A percentile compares a stretch with the other conserved stretches of the same genome.
These are phyloP conservation scores for Prunus mume DNA, from an alignment of 306 rosid genomes.

Conservation along the genomic window DNA sequence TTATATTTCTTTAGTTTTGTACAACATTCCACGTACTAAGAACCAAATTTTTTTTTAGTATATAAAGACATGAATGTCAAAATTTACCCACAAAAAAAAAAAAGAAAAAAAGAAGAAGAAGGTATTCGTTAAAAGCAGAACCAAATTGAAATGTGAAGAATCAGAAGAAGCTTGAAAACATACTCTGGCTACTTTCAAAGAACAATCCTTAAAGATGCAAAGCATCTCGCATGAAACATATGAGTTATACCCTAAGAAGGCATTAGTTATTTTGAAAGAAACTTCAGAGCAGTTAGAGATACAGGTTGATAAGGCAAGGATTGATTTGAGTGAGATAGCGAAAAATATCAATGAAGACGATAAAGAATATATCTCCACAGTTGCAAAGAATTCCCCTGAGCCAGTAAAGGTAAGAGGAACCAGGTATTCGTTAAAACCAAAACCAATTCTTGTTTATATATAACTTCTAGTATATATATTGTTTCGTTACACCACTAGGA, in stretches of 20 bases:
- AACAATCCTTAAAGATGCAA: conserved; percentile 74
- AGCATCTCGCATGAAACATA: conserved; percentile 78
- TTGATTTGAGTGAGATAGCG: conserved; percentile 56
- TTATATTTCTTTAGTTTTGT: too few species aligned
- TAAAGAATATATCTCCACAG: conserved; percentile 59
- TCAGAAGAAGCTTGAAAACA: conserved; percentile 80
- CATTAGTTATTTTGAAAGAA: conserved; percentile 63
- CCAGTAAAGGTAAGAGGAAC: conserved; percentile 50
- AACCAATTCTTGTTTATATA: too few species aligned
- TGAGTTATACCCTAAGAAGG: conserved; percentile 66
- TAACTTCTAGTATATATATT: too few species aligned
- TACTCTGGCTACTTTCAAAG: conserved; percentile 66
- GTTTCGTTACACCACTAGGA: too few species aligned
- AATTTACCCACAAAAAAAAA: too few species aligned
- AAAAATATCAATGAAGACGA: conserved; percentile 69
- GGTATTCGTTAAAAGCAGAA: too few species aligned
- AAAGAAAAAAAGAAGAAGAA: too few species aligned
- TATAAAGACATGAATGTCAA: too few species aligned
- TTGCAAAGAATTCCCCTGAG: conserved; percentile 71
- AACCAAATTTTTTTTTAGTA: too few species aligned
- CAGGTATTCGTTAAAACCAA: too few species aligned
- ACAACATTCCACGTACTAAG: too few species aligned
- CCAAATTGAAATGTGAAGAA: conserved; percentile 41
- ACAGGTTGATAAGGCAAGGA: conserved; percentile 64
- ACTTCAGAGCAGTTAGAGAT: conserved; percentile 70